These are phyloP conservation scores for Neofusicoccum umdonicola DNA, from an alignment of 2,329 filamentous ascomycete species.

Conservation along the genomic window DNA sequence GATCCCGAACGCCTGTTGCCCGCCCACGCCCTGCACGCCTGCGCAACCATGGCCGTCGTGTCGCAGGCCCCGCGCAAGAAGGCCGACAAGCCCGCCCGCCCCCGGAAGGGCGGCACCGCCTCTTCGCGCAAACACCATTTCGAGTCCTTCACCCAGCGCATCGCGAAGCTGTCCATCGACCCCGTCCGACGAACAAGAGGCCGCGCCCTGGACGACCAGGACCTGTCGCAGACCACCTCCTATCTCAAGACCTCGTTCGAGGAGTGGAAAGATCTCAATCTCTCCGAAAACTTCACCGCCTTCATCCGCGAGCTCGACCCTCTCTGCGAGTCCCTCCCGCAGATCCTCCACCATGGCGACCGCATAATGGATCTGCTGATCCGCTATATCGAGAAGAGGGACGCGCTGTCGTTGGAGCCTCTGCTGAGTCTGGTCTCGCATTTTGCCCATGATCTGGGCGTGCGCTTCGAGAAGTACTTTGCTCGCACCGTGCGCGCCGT, in stretches of 20 bases:
- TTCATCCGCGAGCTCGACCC: slow-evolving; percentile 75
- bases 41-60: slow-evolving; percentile 42
- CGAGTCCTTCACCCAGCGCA: slow-evolving; percentile 86
- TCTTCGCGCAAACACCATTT: slow-evolving; percentile 84
- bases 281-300: slow-evolving; percentile 73
- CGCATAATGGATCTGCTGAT: slow-evolving; percentile 77
- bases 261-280: slow-evolving; percentile 88
- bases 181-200: slow-evolving; percentile 86
- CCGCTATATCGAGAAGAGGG: slow-evolving; percentile 72
- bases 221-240: slow-evolving; percentile 73
- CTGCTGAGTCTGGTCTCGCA: slow-evolving; percentile 84
- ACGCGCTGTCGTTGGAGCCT: slow-evolving; percentile 79
- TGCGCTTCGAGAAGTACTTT: slow-evolving; percentile 86
- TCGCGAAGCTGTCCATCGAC: slow-evolving; percentile 89
- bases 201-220: slow-evolving; percentile 77
- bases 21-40: neutral
- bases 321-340: slow-evolving; percentile 83
- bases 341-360: slow-evolving; percentile 87
- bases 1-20: neutral
- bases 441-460: slow-evolving; percentile 90
- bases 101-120: slow-evolving; percentile 64
- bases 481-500: slow-evolving; percentile 71
- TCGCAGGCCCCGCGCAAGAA: slow-evolving; percentile 36
- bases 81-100: slow-evolving; percentile 63
- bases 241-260: slow-evolving; percentile 81